phyloP scores from a whole-genome alignment of 805 yeast genomes.

The Lipomyces lipofer region DNA sequence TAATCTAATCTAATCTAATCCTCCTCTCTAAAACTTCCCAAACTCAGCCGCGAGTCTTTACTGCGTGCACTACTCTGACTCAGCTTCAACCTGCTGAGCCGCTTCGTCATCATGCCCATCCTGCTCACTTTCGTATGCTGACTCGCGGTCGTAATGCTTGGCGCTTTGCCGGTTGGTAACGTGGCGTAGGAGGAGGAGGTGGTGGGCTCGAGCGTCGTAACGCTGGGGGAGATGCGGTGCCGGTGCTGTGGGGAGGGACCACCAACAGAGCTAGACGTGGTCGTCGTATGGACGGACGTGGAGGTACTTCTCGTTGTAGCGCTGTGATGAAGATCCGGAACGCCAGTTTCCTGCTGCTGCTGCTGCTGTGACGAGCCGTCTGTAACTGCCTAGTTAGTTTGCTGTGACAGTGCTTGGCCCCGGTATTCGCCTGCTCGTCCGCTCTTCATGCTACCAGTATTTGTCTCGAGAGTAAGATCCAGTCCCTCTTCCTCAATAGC shows the following conservation, averaged over 20 bases:
- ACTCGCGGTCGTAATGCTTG: neutral
- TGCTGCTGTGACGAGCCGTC: too few species aligned
- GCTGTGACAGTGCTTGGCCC: too few species aligned
- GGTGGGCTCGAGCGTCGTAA: neutral
- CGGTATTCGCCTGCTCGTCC: too few species aligned
- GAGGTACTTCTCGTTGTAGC: neutral
- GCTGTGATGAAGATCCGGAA: neutral
- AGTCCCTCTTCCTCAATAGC: constrained; percentile 13
- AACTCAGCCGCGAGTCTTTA: too few species aligned
- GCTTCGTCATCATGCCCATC: constrained; percentile 4
- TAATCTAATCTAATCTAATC: too few species aligned
- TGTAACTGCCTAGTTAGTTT: too few species aligned
- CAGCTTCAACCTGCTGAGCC: constrained; percentile 5
- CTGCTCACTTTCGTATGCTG: too few species aligned
- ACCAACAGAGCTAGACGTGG: neutral
- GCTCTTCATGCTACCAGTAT: too few species aligned
- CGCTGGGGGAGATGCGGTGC: neutral
- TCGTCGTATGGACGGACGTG: neutral
- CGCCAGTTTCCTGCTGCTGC: too few species aligned
- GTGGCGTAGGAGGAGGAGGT: neutral
- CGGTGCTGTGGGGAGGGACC: neutral
- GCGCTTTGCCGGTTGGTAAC: neutral
- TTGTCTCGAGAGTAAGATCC: constrained; percentile 4
- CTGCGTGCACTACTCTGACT: too few species aligned
- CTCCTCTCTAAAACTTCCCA: too few species aligned